A percentile compares a stretch with the other conserved stretches of the same genome.
Evolutionary conservation across 2,329 filamentous ascomycete species (phyloP).

Genomic region (Didymella keratinophila): DNA sequence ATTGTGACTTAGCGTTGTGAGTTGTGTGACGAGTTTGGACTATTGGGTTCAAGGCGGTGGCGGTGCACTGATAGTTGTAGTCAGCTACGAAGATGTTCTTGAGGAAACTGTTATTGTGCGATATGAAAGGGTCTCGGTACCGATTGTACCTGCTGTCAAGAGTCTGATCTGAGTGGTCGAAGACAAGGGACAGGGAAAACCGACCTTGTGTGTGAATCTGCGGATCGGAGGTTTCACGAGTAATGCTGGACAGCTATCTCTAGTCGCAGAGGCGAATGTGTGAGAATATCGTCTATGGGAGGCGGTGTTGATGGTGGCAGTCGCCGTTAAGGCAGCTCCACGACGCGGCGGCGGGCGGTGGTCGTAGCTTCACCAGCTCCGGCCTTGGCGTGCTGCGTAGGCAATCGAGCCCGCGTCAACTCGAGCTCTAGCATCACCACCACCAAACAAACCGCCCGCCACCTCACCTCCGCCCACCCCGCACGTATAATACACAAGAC

Average conservation of each 20-base stretch:
- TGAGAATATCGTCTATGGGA: constrained; percentile 1
- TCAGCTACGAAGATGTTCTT: no score
- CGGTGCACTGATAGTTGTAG: no score
- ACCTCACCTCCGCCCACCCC: constrained; percentile 27
- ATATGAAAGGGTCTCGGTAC: no score
- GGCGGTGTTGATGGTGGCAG: constrained; percentile 11
- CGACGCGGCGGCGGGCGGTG: constrained; percentile 22
- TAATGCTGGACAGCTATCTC: neutral
- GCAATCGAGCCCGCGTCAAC: constrained; percentile 37
- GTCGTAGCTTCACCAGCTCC: constrained; percentile 24
- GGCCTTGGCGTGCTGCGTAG: constrained; percentile 20
- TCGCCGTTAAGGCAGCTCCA: constrained; percentile 18
- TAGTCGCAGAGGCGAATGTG: neutral
- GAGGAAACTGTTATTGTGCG: no score
- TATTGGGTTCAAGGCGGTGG: neutral
- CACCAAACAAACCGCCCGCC: constrained; percentile 25
- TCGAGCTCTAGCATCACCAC: constrained; percentile 36
- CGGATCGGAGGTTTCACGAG: neutral
- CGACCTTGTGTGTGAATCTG: neutral
- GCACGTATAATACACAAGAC: constrained; percentile 9
- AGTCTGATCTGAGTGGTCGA: no score
- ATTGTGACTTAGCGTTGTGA: constrained; percentile 38
- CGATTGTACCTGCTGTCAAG: no score
- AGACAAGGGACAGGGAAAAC: no score
- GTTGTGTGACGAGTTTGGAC: constrained; percentile 13